Evolutionary conservation across 306 rosid species (phyloP), one percentile per base, ranked within the genome.

Genomic region (Trifolium dubium): DNA sequence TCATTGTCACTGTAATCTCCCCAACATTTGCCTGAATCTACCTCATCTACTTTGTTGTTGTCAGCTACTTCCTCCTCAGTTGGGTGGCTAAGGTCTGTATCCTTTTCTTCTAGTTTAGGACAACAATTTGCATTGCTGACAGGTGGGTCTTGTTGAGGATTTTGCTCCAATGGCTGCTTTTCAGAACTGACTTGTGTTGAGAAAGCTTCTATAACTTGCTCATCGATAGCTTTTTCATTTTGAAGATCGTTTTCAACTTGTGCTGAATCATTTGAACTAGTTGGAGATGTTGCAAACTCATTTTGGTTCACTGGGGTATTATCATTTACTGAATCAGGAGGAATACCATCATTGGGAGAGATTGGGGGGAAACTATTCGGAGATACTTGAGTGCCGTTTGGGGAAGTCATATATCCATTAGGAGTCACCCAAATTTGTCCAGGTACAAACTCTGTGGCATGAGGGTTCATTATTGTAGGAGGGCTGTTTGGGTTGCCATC

Each of bases 1-100:
- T 94, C 99, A 64, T 61, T 82, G 71, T 94, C 96, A 64, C 96
- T 94, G 85, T 87, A 92, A 81, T 91, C 97, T 85, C 97, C 99
- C 96, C 99, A 94, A 71, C 96, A 85, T 78, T 87, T 94, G 80
- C 68, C 65, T 80, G 83, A 60, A 41, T 82, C 86, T 73, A 83
- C 80, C 81, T 85, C 90, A 30, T 74, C 75, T 3, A 58, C 82
- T n/a, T 31, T 19, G 43, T 75, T 79, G 31, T 67, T 77, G 73
- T 79, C 66, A 58, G 77, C 40, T 63, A 76, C 90, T 67, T 71
- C 75, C 47, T 73, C 83, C 49, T 50, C 80, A 72, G 77, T 67
- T n/a, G 54, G 56, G 9, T 77, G 78, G 67, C 58, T 79, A 14
- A 35, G 55, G 43, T 83, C 90, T 59, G 30, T 28, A 18, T 80